phyloP scores from a whole-genome alignment of 768 basidiomycete species.

The Russula lepida region DNA sequence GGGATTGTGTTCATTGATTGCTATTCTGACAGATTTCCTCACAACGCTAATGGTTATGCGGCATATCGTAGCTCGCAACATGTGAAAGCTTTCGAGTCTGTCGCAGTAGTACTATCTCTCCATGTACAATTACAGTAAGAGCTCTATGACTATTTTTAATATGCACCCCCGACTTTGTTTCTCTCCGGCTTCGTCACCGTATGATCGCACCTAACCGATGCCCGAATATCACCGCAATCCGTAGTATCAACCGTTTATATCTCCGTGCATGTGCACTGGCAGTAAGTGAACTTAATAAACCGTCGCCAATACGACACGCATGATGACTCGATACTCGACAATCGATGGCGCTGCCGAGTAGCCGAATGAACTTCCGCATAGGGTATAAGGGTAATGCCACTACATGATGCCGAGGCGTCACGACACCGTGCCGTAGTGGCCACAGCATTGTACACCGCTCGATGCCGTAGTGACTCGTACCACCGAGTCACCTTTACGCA shows the following conservation, averaged over 20 bases:
- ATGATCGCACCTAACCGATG: neutral
- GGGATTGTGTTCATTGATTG: neutral
- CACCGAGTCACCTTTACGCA: constrained; percentile 1
- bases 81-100: constrained; percentile 24
- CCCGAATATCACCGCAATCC: neutral
- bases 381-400: neutral
- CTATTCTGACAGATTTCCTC: constrained; percentile 40
- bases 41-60: constrained; percentile 58
- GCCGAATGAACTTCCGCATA: neutral
- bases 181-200: neutral
- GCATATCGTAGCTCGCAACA: constrained; percentile 43
- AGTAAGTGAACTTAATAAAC: neutral
- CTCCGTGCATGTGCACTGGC: no score
- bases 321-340: no score
- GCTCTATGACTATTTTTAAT: neutral
- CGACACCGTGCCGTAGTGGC: neutral
- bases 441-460: neutral
- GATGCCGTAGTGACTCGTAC: no score
- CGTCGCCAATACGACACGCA: neutral
- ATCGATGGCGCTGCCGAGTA: neutral
- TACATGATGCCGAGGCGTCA: neutral
- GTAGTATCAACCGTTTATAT: neutral
- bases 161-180: neutral
- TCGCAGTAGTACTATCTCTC: neutral
- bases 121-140: neutral